phyloP scores from a whole-genome alignment of 345 rosid genomes.

The Eucalyptus regnans region DNA sequence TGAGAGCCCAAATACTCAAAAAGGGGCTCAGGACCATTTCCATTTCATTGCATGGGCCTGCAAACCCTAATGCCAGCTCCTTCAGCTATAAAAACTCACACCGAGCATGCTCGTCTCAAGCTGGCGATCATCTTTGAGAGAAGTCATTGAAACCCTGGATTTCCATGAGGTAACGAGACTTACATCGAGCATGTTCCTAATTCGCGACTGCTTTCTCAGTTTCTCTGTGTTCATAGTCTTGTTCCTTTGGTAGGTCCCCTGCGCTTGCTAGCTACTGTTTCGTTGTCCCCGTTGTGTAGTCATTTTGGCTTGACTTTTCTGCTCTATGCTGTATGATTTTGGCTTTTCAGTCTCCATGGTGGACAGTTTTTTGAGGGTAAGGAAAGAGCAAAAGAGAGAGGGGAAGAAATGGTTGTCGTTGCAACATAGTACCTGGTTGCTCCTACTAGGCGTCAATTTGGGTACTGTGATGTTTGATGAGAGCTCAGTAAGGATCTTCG shows the following conservation, averaged over 20 bases:
- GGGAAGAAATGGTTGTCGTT: background rate
- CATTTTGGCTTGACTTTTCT: background rate
- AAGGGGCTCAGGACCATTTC: background rate
- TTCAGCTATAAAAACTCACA: background rate
- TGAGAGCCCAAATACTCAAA: background rate
- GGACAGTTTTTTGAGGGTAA: background rate
- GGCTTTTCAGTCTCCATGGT: background rate
- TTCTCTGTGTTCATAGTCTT: background rate
- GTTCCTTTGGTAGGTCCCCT: background rate
- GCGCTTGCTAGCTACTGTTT: background rate
- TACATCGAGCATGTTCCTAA: background rate
- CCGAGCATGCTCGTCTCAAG: accelerated
- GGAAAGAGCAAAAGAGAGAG: background rate
- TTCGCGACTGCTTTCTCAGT: background rate
- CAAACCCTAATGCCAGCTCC: background rate
- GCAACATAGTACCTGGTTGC: background rate
- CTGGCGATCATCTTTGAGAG: background rate
- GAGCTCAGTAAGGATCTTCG: background rate
- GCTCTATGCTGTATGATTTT: background rate
- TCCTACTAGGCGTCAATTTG: background rate
- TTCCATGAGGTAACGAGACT: background rate
- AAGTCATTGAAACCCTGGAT: background rate
- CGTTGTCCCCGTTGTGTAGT: background rate
- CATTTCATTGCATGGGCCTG: background rate
- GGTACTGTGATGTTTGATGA: background rate